Conservation (phyloP, 495 filamentous ascomycete genomes). For the Trichoderma asperelloides region DNA sequence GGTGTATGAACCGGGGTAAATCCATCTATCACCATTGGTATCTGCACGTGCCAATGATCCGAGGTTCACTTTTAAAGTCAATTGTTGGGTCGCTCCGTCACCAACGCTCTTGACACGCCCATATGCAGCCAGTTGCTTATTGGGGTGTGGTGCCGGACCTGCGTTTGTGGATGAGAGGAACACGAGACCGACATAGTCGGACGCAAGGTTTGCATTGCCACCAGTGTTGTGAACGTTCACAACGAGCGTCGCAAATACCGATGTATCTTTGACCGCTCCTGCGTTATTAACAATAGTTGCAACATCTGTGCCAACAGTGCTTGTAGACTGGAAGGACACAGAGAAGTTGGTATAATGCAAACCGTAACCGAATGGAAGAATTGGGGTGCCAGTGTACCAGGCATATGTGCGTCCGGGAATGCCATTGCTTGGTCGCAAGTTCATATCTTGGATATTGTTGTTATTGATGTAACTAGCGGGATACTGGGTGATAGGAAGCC, state of each 20-base stretch:
- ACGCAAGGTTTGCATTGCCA: slow-evolving; percentile 22
- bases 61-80: slow-evolving; percentile 43
- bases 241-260: slow-evolving; percentile 32
- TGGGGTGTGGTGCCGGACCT: slow-evolving; percentile 53
- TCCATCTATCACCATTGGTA: slow-evolving; percentile 45
- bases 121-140: slow-evolving; percentile 56
- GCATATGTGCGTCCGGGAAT: slow-evolving; percentile 38
- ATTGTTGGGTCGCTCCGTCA: slow-evolving; percentile 26
- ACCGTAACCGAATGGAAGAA: slow-evolving; percentile 42
- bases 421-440: slow-evolving; percentile 23
- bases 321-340: slow-evolving; percentile 38
- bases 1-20: slow-evolving; percentile 59
- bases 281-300: slow-evolving; percentile 22
- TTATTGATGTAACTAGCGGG: slow-evolving; percentile 30
- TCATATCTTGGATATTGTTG: slow-evolving; percentile 35
- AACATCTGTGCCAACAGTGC: slow-evolving; percentile 24
- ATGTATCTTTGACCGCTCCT: slow-evolving; percentile 31
- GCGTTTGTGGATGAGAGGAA: slow-evolving; percentile 43
- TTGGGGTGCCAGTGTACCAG: slow-evolving; percentile 30
- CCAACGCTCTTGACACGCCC: slow-evolving; percentile 40
- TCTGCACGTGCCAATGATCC: slow-evolving; percentile 52
- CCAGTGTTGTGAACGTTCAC: slow-evolving; percentile 44
- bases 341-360: slow-evolving; percentile 42
- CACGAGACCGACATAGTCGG: slow-evolving; percentile 51
- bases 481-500: slow-evolving; percentile 52